Evolutionary conservation across 148 eudicot species (phyloP).

Genomic region (Cornus kousa): DNA sequence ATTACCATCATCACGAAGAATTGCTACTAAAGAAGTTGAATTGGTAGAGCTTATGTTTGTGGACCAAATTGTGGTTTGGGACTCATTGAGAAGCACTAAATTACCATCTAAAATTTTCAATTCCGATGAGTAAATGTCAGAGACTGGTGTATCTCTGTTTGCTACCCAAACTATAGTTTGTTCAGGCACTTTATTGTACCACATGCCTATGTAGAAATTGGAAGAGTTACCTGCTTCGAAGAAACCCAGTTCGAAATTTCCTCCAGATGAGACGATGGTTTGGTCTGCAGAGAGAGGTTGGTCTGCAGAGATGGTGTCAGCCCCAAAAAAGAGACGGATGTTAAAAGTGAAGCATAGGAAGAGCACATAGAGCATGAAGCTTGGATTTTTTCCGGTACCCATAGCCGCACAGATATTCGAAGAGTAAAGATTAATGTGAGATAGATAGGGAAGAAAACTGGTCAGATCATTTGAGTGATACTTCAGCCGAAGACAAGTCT

Average conservation of each 20-base stretch:
- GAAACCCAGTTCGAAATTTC: constrained; percentile 43
- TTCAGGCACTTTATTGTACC: constrained; percentile 34
- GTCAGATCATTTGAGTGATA: too few species aligned
- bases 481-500: too few species aligned
- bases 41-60: constrained; percentile 20
- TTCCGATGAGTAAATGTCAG: constrained; percentile 27
- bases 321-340: constrained; percentile 18
- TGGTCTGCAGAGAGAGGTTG: constrained; percentile 43
- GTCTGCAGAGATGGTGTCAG: constrained; percentile 36
- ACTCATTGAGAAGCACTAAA: constrained; percentile 38
- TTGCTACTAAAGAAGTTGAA: constrained; percentile 28
- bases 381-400: not conserved
- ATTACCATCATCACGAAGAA: constrained; percentile 14
- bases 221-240: constrained; percentile 43
- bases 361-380: constrained; percentile 6
- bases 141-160: constrained; percentile 41
- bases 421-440: too few species aligned
- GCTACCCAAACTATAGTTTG: constrained; percentile 57
- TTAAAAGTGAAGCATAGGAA: constrained; percentile 8
- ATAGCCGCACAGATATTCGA: constrained; percentile 7
- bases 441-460: too few species aligned
- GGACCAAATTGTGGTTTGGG: constrained; percentile 42
- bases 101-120: constrained; percentile 46
- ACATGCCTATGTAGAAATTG: constrained; percentile 47
- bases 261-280: constrained; percentile 36